Evolutionary conservation across 805 yeast genomes (phyloP), one percentile per base, ranked within the genome.

Genomic region (Starmerella bombicola): DNA sequence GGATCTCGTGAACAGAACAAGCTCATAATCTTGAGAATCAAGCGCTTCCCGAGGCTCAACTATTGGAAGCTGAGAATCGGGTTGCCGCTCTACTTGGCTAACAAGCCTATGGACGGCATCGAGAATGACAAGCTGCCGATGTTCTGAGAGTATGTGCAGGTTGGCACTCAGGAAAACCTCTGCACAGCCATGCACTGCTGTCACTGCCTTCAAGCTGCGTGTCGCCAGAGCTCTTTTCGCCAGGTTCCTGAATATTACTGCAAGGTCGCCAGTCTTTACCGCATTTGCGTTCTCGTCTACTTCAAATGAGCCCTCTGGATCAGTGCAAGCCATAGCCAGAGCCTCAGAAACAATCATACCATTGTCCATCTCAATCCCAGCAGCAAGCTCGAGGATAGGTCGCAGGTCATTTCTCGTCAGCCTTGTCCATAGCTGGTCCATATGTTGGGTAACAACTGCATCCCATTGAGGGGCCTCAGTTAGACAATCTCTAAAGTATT

Each of bases 401-500:
- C 57, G 57, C 7, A 51, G 42, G 30, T 57, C 48, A 25, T 55
- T 55, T 3, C 47, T 45, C 7, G 45, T 40, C n/a, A 59, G 41
- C 6, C 56, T 50, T 1, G 42, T 38, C 26, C 52, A 45, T 5
- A 53, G n/a, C 12, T 41, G 18, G 5, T 40, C 43, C 30, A 55
- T 33, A 37, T 53, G 64, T 29, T 43, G 35, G 22, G 21, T 31
- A 5, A 55, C 55, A 7, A 62, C 50, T 1, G 38, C 42, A 17
- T 45, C 49, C 68, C 69, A 64, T 31, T 62, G 54, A 9, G 44
- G 47, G 25, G 47, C 52, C 28, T 59, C 64, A 12, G 56, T 56
- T 7, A 60, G 41, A 29, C 57, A 56, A 39, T 65, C 69, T 16
- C 57, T 57, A 49, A 62, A 64, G 41, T 52, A 64, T 41, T 64